A percentile compares a stretch with the other conserved stretches of the same genome.
These are phyloP conservation scores for Corylus americana DNA, from an alignment of 306 rosid genomes.

Conservation along the genomic window DNA sequence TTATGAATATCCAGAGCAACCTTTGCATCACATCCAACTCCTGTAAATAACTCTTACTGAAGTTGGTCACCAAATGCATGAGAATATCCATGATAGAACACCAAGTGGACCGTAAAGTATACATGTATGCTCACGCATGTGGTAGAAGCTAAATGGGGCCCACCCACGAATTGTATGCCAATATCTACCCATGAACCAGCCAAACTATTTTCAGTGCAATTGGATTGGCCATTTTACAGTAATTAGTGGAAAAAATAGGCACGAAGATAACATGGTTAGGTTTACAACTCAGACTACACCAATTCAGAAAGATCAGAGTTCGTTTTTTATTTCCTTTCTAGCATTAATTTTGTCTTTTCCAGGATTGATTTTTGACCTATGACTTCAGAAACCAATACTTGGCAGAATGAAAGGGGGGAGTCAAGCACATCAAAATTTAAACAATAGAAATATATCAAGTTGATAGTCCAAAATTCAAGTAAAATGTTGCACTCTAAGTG, in stretches of 20 bases:
- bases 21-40: constrained; percentile 98
- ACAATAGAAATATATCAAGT: neutral
- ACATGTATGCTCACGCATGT: neutral
- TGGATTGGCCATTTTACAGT: neutral
- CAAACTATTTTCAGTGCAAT: neutral
- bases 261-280: neutral
- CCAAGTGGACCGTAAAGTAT: neutral
- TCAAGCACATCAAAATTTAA: neutral
- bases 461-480: neutral
- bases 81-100: constrained; percentile 17
- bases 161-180: neutral
- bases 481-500: neutral
- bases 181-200: neutral
- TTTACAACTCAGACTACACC: neutral
- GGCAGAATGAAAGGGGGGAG: neutral
- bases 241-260: neutral
- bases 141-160: constrained; percentile 3
- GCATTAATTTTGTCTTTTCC: neutral
- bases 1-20: constrained; percentile 99
- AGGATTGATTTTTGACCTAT: neutral
- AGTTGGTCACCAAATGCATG: constrained; percentile 27
- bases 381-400: constrained; percentile 2
- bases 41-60: constrained; percentile 46
- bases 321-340: neutral
- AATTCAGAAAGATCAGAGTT: neutral